phyloP scores from a whole-genome alignment of 73 alveolate species.

The Tetrahymena malaccensis region DNA sequence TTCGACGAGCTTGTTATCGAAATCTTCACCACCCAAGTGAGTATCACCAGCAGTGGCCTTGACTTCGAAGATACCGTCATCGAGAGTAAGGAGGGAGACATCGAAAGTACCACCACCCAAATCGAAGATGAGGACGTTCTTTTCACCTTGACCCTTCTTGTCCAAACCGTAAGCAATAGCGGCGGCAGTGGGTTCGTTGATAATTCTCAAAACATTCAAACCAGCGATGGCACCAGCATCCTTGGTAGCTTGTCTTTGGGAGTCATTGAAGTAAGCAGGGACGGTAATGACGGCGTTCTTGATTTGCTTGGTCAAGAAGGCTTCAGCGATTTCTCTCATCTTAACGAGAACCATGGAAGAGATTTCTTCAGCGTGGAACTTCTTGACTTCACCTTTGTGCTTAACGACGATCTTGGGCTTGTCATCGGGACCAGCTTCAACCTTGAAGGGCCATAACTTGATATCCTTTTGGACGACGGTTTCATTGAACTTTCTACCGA shows the following conservation, averaged over 20 bases:
- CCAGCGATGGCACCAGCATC: conserved; percentile 82
- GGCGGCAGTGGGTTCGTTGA: conserved; percentile 90
- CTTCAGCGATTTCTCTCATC: conserved; percentile 84
- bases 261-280: conserved; percentile 71
- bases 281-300: conserved; percentile 82
- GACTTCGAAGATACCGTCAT: conserved; percentile 80
- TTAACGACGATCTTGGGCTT: conserved; percentile 68
- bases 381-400: conserved; percentile 56
- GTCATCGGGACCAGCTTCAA: conserved; percentile 70
- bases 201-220: conserved; percentile 57
- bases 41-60: conserved; percentile 80
- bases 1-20: conserved; percentile 73
- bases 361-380: conserved; percentile 80
- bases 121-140: conserved; percentile 67
- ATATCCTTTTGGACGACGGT: conserved; percentile 63
- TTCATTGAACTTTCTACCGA: conserved; percentile 66
- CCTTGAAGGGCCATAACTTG: conserved; percentile 75
- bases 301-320: conserved; percentile 63
- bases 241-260: conserved; percentile 78
- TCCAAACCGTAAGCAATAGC: conserved; percentile 91
- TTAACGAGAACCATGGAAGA: conserved; percentile 71
- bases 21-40: conserved; percentile 90
- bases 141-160: conserved; percentile 58
- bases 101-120: conserved; percentile 84
- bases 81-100: conserved; percentile 72